phyloP scores from a whole-genome alignment of 805 yeast species.

The Kodamaea restingae region DNA sequence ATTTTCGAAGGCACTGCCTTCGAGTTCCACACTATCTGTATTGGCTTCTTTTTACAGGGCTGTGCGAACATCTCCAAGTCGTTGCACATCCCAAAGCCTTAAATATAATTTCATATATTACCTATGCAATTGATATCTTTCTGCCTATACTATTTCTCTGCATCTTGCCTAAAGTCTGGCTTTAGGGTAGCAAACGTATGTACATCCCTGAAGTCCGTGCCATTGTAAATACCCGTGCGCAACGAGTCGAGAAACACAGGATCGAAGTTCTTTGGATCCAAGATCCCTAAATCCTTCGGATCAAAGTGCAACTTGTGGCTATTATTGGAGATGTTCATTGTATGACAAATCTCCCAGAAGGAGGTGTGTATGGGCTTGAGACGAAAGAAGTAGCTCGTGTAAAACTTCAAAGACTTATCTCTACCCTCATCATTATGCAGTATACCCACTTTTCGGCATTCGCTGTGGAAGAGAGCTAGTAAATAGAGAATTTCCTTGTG shows the following conservation, averaged over 20 bases:
- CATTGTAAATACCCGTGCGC: slow-evolving; percentile 25
- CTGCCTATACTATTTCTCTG: too few species aligned
- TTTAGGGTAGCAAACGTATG: slow-evolving; percentile 14
- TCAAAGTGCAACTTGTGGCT: slow-evolving; percentile 24
- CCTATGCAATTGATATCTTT: too few species aligned
- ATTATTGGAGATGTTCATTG: slow-evolving; percentile 27
- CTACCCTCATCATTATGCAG: slow-evolving; percentile 13
- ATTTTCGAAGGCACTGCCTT: slow-evolving; percentile 49
- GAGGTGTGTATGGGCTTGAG: slow-evolving; percentile 29
- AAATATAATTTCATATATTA: slow-evolving; percentile 9
- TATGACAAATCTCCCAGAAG: slow-evolving; percentile 37
- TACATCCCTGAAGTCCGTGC: slow-evolving; percentile 20
- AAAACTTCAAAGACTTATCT: slow-evolving; percentile 15
- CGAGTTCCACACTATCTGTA: slow-evolving; percentile 72
- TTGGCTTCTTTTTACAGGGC: slow-evolving; percentile 72
- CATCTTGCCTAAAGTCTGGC: slow-evolving; percentile 14
- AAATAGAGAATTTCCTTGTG: slow-evolving; percentile 29
- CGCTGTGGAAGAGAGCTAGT: slow-evolving; percentile 29
- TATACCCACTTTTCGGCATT: slow-evolving; percentile 29
- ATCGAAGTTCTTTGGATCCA: slow-evolving; percentile 37
- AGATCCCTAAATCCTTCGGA: slow-evolving; percentile 28
- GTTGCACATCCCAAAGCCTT: slow-evolving; percentile 85
- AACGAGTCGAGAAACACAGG: slow-evolving; percentile 15
- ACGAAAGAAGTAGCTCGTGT: slow-evolving; percentile 16
- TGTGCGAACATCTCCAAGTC: slow-evolving; percentile 90